These are phyloP conservation scores for Planoprotostelium fungivorum DNA, from an alignment of 78 protist genomes.

Conservation along the genomic window DNA sequence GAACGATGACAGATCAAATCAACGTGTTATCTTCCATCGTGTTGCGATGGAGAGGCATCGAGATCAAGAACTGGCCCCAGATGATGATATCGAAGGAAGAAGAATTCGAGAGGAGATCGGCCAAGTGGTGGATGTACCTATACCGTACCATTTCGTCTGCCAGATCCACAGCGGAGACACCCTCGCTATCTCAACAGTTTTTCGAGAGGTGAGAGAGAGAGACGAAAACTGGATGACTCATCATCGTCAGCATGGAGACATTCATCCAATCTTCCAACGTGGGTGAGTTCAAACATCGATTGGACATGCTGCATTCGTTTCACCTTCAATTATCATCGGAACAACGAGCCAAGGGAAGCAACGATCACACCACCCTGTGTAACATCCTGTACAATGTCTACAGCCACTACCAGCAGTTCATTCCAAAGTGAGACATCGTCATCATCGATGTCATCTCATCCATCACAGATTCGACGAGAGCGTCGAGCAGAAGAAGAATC, in stretches of 20 bases:
- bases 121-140: slow-evolving; percentile 36
- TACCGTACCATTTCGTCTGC: slow-evolving; percentile 15
- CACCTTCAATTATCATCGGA: slow-evolving; percentile 12
- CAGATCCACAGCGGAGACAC: neutral
- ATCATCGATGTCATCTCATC: neutral
- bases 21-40: slow-evolving; percentile 25
- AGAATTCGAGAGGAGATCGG: slow-evolving; percentile 27
- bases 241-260: neutral
- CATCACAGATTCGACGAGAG: slow-evolving; percentile 16
- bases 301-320: slow-evolving; percentile 41
- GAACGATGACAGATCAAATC: neutral
- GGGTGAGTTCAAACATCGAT: slow-evolving; percentile 65
- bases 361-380: neutral
- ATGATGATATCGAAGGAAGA: slow-evolving; percentile 45
- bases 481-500: slow-evolving; percentile 13
- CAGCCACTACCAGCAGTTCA: slow-evolving; percentile 35
- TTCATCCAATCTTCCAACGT: slow-evolving; percentile 14
- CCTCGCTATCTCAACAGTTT: neutral
- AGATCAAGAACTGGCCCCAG: slow-evolving; percentile 75
- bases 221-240: neutral
- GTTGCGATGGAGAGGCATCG: slow-evolving; percentile 76
- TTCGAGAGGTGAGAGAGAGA: neutral
- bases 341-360: neutral
- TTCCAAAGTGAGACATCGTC: slow-evolving; percentile 3
- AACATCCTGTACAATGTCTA: slow-evolving; percentile 20